These are phyloP conservation scores for Solanum ossicruentum DNA, from an alignment of 257 asterid genomes.

Conservation along the genomic window DNA sequence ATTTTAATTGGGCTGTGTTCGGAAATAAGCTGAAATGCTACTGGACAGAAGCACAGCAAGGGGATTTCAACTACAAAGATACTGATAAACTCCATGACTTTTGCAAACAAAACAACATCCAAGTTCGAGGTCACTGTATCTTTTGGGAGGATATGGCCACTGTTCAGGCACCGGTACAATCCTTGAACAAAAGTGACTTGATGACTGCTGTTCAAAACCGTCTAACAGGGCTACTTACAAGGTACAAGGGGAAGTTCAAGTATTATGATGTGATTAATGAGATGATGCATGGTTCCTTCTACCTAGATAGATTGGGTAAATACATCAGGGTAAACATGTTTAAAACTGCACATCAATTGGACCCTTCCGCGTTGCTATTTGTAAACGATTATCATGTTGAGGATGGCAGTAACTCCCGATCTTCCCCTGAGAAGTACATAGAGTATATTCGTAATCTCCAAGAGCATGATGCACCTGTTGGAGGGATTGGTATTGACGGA, in stretches of 20 bases:
- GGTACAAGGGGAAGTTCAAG: slow-evolving; percentile 64
- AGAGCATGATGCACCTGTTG: slow-evolving; percentile 68
- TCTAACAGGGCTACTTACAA: slow-evolving; percentile 46
- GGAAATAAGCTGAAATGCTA: slow-evolving; percentile 81
- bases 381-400: slow-evolving; percentile 77
- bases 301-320: slow-evolving; percentile 58
- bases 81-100: slow-evolving; percentile 51
- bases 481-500: slow-evolving; percentile 86
- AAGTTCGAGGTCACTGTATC: slow-evolving; percentile 82
- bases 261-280: slow-evolving; percentile 82
- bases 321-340: slow-evolving; percentile 52
- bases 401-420: slow-evolving; percentile 45
- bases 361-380: slow-evolving; percentile 47
- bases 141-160: slow-evolving; percentile 75
- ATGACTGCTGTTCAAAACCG: slow-evolving; percentile 54
- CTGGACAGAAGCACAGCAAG: slow-evolving; percentile 76
- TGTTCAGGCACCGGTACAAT: slow-evolving; percentile 57
- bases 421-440: slow-evolving; percentile 76
- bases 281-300: slow-evolving; percentile 82
- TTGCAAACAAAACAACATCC: slow-evolving; percentile 38
- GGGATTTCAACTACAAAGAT: slow-evolving; percentile 65
- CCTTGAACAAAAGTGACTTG: slow-evolving; percentile 35
- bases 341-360: slow-evolving; percentile 55
- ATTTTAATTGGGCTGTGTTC: slow-evolving; percentile 83
- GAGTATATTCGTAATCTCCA: slow-evolving; percentile 59